Conservation (phyloP, 306 rosid genomes). For the Spatholobus suberectus region DNA sequence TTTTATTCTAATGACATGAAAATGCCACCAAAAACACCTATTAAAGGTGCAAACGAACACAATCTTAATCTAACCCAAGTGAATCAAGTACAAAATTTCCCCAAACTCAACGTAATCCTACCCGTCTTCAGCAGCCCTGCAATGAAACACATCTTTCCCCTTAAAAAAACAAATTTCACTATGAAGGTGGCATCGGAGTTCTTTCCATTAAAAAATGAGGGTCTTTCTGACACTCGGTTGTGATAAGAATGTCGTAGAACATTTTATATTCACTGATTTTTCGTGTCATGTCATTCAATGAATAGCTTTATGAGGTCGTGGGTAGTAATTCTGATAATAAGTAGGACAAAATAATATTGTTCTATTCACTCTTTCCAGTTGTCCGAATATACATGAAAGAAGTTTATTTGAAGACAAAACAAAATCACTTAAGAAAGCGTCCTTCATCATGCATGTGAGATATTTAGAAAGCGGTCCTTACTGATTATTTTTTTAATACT, state of each 20-base stretch:
- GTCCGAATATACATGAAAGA: not conserved
- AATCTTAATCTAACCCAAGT: too few species aligned
- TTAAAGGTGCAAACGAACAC: too few species aligned
- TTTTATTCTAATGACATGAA: too few species aligned
- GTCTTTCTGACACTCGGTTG: not conserved
- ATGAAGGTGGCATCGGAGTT: not conserved
- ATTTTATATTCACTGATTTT: not conserved
- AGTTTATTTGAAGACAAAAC: not conserved
- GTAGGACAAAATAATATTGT: not conserved
- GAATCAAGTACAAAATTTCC: too few species aligned
- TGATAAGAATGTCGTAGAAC: not conserved
- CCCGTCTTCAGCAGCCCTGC: too few species aligned
- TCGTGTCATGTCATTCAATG: not conserved
- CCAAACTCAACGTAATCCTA: too few species aligned
- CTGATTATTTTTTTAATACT: not conserved
- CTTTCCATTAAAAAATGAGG: not conserved
- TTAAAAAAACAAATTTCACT: not conserved
- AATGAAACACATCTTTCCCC: not conserved
- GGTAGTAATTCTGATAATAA: not conserved
- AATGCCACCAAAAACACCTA: too few species aligned
- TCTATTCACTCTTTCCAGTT: constrained; percentile 1
- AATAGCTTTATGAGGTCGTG: not conserved
- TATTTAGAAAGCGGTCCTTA: not conserved
- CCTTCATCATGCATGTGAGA: not conserved
- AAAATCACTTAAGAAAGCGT: not conserved